Percentiles rank a stretch among this genome's conserved stretches.
Evolutionary conservation across 164 flowering plant species (phyloP).

Genomic region (Dillenia turbinata): DNA sequence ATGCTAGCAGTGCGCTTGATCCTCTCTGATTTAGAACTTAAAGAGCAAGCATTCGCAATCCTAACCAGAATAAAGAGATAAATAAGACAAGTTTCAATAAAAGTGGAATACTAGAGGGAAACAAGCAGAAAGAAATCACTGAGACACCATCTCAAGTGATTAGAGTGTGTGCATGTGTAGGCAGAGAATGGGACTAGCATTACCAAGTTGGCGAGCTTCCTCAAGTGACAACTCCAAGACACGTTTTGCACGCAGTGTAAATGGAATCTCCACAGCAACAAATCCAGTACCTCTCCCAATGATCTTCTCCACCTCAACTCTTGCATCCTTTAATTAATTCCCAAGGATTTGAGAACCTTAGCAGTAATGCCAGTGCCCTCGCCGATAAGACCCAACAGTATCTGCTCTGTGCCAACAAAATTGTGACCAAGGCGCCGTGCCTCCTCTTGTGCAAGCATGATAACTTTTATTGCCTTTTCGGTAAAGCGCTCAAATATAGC

Average conservation of each 20-base stretch:
- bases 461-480: constrained; percentile 92
- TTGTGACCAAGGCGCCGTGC: constrained; percentile 93
- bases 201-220: constrained; percentile 98
- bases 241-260: constrained; percentile 95
- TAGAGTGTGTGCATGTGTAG: too few relatives aligned
- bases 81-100: not conserved
- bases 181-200: not conserved
- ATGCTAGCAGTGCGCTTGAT: too few relatives aligned
- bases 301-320: constrained; percentile 94
- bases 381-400: constrained; percentile 89
- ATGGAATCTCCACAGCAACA: constrained; percentile 91
- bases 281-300: constrained; percentile 94
- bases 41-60: too few relatives aligned
- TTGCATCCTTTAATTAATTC: constrained; percentile 93
- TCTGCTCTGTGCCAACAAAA: constrained; percentile 95
- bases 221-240: constrained; percentile 88
- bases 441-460: constrained; percentile 99
- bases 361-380: constrained; percentile 99
- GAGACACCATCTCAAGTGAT: too few relatives aligned
- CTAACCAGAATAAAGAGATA: not conserved
- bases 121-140: too few relatives aligned
- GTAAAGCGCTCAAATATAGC: constrained; percentile 96
- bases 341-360: constrained; percentile 93
- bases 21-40: too few relatives aligned
- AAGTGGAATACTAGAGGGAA: not conserved